These are phyloP conservation scores for Hypoxylon sp. DNA, from an alignment of 2,329 filamentous ascomycete species.

Conservation along the genomic window DNA sequence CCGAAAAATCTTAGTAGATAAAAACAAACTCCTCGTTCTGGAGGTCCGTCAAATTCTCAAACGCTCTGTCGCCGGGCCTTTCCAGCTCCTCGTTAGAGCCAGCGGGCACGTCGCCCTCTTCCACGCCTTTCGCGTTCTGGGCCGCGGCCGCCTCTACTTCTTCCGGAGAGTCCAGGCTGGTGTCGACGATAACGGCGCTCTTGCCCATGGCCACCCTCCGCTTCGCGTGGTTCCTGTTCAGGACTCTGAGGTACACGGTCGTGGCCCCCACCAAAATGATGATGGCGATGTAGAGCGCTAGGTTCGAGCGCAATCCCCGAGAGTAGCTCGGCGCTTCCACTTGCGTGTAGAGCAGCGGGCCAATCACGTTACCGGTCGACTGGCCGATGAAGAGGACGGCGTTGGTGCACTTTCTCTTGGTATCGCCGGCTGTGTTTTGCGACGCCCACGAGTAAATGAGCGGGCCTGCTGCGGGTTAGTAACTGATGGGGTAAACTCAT, in stretches of 20 bases:
- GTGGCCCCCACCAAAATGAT: constrained; percentile 55
- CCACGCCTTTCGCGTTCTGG: constrained; percentile 37
- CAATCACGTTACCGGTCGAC: constrained; percentile 71
- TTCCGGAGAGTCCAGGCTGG: constrained; percentile 62
- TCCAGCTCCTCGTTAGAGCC: constrained; percentile 6
- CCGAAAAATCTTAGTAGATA: constrained; percentile 51
- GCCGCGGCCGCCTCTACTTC: constrained; percentile 50
- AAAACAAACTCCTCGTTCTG: constrained; percentile 72
- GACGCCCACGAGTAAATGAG: constrained; percentile 68
- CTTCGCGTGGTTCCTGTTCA: constrained; percentile 32
- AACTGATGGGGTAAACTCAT: no score
- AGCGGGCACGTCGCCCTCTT: constrained; percentile 36
- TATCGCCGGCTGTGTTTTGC: constrained; percentile 72
- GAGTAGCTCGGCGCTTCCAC: constrained; percentile 64
- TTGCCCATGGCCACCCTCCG: constrained; percentile 66
- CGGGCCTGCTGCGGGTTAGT: constrained; percentile 53
- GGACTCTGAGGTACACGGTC: constrained; percentile 36
- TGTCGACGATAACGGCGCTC: constrained; percentile 63
- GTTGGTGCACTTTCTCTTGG: constrained; percentile 72
- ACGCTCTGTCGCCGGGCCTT: constrained; percentile 55
- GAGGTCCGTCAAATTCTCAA: constrained; percentile 66
- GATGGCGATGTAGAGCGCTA: constrained; percentile 68
- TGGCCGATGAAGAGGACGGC: constrained; percentile 71
- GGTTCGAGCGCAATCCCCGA: constrained; percentile 65
- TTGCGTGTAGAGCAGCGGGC: constrained; percentile 69